Evolutionary conservation across 805 yeast genomes (phyloP), one percentile per base, ranked within the genome.

Genomic region (Candida sithepensis): DNA sequence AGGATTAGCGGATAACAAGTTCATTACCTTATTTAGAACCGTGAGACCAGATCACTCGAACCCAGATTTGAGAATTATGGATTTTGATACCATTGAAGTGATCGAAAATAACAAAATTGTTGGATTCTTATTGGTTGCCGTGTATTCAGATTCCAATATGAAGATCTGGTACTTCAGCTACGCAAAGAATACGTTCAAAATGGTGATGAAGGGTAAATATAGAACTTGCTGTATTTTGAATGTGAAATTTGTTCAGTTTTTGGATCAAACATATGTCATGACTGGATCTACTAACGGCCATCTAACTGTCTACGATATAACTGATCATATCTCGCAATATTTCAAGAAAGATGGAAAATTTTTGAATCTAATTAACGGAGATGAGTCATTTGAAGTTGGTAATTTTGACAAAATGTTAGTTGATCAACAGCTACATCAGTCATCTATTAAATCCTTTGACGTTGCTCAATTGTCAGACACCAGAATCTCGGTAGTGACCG

Each of bases 51-150:
- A 64, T 8, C 64, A 74, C 9, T 73, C 72, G 13, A 78, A 79
- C 47, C 96, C 96, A 0, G 98, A 94, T 64, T 71, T 94, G 51
- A 73, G 99, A 54, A 82, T 92, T 46, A 92, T 90, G 97, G 96
- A 87, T 64, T 85, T 90, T 59, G 84, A 75, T 51, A 67, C 78
- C 5, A 51, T 73, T 13, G 71, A 73, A 38, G 68, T 74, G 2
- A 43, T 37, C 24, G 42, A 43, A 16, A 55, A 60, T 0, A 51
- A 51, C 5, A 46, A 45, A 0, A 46, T 55, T 14, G 48, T 50
- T 24, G 85, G 84, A 7, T 77, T 79, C 53, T 55, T 81, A 1
- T 57, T 91, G 7, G 77, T 79, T 2, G 78, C 89, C 0, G 96
- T 85, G 0, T 94, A 88, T 61, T 91, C 97, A 0, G 91, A 92